Percentiles rank a stretch among this genome's conserved stretches.
Evolutionary conservation across 2,329 filamentous ascomycete species (phyloP).

Genomic region (Talaromyces atroroseus): DNA sequence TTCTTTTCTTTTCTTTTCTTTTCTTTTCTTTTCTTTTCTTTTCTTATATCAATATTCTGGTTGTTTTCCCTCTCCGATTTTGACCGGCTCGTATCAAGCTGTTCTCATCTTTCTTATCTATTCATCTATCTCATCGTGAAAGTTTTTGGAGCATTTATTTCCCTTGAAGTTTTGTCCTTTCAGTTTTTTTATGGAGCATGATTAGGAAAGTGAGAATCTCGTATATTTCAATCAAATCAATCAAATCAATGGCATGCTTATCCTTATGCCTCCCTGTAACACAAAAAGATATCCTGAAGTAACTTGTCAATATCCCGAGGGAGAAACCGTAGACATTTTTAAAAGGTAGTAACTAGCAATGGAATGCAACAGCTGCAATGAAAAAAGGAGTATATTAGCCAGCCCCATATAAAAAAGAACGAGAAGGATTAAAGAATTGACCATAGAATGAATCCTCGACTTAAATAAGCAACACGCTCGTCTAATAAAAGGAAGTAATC

Average conservation of each 20-base stretch:
- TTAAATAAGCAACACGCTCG: too few relatives aligned
- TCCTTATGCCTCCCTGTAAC: too few relatives aligned
- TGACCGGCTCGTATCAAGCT: background rate
- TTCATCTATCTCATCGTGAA: background rate
- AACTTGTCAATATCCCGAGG: too few relatives aligned
- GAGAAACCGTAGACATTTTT: too few relatives aligned
- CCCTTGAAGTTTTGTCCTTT: background rate
- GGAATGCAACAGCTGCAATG: too few relatives aligned
- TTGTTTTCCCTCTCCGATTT: background rate
- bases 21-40: background rate
- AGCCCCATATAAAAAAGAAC: too few relatives aligned
- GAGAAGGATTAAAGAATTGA: too few relatives aligned
- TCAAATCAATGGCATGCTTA: background rate
- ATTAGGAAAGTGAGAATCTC: background rate
- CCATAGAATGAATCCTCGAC: too few relatives aligned
- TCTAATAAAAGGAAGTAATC: too few relatives aligned
- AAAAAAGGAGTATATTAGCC: too few relatives aligned
- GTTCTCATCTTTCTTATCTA: background rate
- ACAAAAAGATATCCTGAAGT: too few relatives aligned
- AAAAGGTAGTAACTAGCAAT: too few relatives aligned
- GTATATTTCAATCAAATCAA: background rate
- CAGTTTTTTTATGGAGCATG: background rate
- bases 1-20: background rate
- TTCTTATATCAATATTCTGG: background rate
- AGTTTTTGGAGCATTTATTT: background rate